phyloP scores from a whole-genome alignment of 495 filamentous ascomycete species.

The Trichoderma reesei region DNA sequence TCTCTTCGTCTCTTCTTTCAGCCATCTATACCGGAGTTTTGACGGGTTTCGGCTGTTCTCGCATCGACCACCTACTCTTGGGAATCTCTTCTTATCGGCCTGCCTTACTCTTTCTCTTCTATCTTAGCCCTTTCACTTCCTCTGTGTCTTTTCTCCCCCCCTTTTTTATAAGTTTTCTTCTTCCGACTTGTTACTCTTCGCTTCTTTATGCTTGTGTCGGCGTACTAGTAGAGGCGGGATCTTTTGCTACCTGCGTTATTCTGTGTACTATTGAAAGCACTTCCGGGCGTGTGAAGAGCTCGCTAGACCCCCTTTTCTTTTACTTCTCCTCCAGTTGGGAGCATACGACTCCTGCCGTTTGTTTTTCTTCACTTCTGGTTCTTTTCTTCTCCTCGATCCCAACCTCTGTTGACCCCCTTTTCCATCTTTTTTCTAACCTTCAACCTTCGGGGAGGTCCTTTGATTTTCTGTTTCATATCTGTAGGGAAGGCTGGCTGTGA shows the following conservation, averaged over 20 bases:
- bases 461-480: not conserved
- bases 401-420: not conserved
- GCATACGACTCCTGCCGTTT: too few relatives aligned
- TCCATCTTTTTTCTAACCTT: not conserved
- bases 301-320: too few relatives aligned
- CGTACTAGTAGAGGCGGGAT: too few relatives aligned
- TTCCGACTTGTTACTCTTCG: not conserved
- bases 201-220: not conserved
- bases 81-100: not conserved
- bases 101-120: not conserved
- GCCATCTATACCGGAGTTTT: constrained; percentile 5
- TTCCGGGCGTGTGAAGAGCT: not conserved
- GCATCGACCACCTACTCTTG: not conserved
- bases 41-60: not conserved
- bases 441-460: not conserved
- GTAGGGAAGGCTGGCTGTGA: not conserved
- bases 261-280: not conserved
- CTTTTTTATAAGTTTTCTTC: not conserved
- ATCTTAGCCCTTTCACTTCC: not conserved
- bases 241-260: not conserved
- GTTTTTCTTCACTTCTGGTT: too few relatives aligned
- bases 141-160: not conserved
- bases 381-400: too few relatives aligned
- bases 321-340: too few relatives aligned
- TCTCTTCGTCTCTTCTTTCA: not conserved